Conservation (phyloP, 495 filamentous ascomycete genomes). For the Hyaloscypha finlandica region DNA sequence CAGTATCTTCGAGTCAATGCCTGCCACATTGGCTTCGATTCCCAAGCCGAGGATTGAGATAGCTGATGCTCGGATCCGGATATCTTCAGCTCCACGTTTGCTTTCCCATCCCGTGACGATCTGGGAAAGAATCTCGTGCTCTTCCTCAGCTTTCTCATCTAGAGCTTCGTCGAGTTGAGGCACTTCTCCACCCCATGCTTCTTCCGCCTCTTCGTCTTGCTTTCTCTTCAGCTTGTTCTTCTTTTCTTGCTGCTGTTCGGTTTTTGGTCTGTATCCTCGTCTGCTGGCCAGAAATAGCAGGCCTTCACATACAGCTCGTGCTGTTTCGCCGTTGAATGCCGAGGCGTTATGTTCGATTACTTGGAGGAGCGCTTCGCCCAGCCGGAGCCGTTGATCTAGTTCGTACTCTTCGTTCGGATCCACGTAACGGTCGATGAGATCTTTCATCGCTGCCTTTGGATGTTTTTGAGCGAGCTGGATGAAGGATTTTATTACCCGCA, state of each 20-base stretch:
- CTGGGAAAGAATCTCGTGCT: slow-evolving; percentile 56
- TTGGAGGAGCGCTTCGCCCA: slow-evolving; percentile 72
- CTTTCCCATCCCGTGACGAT: slow-evolving; percentile 77
- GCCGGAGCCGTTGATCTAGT: slow-evolving; percentile 67
- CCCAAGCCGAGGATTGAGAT: slow-evolving; percentile 69
- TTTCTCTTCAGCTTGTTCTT: slow-evolving; percentile 46
- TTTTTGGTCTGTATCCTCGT: slow-evolving; percentile 54
- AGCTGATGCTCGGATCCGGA: slow-evolving; percentile 76
- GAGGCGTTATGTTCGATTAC: slow-evolving; percentile 67
- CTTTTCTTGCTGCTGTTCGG: slow-evolving; percentile 53
- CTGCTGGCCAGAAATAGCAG: slow-evolving; percentile 70
- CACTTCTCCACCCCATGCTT: slow-evolving; percentile 55
- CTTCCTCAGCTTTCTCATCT: slow-evolving; percentile 42
- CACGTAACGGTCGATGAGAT: slow-evolving; percentile 69
- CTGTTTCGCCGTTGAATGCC: slow-evolving; percentile 59
- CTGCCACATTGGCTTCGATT: slow-evolving; percentile 66
- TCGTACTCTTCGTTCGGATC: slow-evolving; percentile 58
- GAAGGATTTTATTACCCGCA: slow-evolving; percentile 69
- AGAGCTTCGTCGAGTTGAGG: slow-evolving; percentile 43
- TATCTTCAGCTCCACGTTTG: slow-evolving; percentile 69
- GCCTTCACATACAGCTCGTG: slow-evolving; percentile 57
- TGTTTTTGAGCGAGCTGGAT: slow-evolving; percentile 65
- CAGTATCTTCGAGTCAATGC: slow-evolving; percentile 56
- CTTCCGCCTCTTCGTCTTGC: slow-evolving; percentile 51
- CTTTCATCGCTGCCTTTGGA: slow-evolving; percentile 62